These are phyloP conservation scores for Rhizophagus sp. DNA, from an alignment of 192 early-diverging fungal genomes.

Conservation along the genomic window DNA sequence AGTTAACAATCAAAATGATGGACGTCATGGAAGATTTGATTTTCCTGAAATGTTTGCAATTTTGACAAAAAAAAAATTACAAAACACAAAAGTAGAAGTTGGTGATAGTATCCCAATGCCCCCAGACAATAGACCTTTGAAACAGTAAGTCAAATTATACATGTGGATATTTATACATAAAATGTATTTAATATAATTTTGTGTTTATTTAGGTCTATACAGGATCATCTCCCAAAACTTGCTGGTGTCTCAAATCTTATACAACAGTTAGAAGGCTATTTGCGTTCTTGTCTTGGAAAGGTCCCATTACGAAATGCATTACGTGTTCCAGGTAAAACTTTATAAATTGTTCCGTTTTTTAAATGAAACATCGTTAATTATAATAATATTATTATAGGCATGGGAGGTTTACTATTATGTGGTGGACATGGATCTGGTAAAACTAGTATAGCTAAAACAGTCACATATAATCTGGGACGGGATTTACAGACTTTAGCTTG, in stretches of 20 bases:
- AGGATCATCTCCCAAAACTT: slow-evolving; percentile 25
- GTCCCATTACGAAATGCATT: slow-evolving; percentile 11
- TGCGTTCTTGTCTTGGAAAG: slow-evolving; percentile 22
- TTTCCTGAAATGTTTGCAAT: slow-evolving; percentile 35
- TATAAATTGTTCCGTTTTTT: neutral
- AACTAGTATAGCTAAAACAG: slow-evolving; percentile 57
- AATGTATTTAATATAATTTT: neutral
- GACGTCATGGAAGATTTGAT: slow-evolving; percentile 10
- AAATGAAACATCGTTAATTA: neutral
- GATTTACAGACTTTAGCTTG: slow-evolving; percentile 48
- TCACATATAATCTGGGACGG: slow-evolving; percentile 44
- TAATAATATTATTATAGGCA: slow-evolving; percentile 12
- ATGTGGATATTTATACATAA: neutral
- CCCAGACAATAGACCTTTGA: neutral
- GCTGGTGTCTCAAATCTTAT: slow-evolving; percentile 31
- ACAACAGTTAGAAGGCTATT: slow-evolving; percentile 19
- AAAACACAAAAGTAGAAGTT: slow-evolving; percentile 41
- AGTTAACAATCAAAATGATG: slow-evolving; percentile 7
- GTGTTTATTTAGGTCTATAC: neutral
- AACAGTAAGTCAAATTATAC: neutral
- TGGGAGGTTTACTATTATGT: slow-evolving; percentile 66
- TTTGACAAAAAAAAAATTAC: slow-evolving; percentile 31
- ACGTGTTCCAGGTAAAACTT: slow-evolving; percentile 28
- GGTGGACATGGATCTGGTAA: slow-evolving; percentile 80
- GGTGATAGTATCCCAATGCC: slow-evolving; percentile 27